Evolutionary conservation across 1,284 basidiomycete genomes (phyloP).

Genomic region (Ceratobasidium sp.): DNA sequence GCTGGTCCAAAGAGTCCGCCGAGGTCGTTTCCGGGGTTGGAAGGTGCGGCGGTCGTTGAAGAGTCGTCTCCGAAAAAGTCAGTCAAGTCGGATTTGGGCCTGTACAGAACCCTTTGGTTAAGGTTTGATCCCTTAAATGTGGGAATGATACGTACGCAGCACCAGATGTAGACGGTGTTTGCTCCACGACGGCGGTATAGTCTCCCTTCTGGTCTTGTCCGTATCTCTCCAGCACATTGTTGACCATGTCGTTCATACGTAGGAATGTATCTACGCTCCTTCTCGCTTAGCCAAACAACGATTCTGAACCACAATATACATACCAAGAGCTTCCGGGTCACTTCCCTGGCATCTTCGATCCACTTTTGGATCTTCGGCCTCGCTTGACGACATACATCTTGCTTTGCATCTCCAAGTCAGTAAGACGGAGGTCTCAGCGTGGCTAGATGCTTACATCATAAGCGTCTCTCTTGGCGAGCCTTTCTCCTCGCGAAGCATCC

Average conservation of each 20-base stretch:
- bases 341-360: conserved; percentile 93
- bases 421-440: conserved; percentile 35
- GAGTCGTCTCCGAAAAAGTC: conserved; percentile 74
- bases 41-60: conserved; percentile 46
- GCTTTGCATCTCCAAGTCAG: conserved; percentile 63
- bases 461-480: conserved; percentile 88
- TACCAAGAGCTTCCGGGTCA: conserved; percentile 90
- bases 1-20: conserved; percentile 68
- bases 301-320: conserved; percentile 51
- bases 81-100: conserved; percentile 69
- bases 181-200: conserved; percentile 74
- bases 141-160: conserved; percentile 53
- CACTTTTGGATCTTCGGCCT: conserved; percentile 97
- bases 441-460: conserved; percentile 78
- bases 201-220: conserved; percentile 94
- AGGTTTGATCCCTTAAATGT: background rate
- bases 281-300: background rate
- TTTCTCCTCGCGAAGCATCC: conserved; percentile 76
- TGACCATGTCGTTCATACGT: conserved; percentile 98
- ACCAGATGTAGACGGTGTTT: conserved; percentile 70
- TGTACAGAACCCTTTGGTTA: conserved; percentile 54
- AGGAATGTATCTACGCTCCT: conserved; percentile 84
- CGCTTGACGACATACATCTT: conserved; percentile 86
- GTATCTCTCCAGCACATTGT: conserved; percentile 90
- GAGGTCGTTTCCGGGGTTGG: conserved; percentile 68